Evolutionary conservation across 805 yeast genomes (phyloP).

Genomic region (Lachancea thermotolerans): DNA sequence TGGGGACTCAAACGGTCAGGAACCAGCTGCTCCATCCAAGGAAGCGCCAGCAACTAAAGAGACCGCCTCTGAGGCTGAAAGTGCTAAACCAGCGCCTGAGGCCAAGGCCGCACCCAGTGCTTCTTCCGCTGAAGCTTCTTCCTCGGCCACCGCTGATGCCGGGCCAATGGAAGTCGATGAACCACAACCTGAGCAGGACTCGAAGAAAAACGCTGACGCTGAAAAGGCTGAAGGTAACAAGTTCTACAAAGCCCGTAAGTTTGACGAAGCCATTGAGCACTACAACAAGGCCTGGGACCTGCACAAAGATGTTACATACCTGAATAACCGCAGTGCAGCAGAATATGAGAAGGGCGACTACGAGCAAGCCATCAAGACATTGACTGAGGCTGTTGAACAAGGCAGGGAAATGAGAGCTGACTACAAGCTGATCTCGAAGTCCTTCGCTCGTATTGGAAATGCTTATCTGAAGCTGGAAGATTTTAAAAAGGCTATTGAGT

Average conservation of each 20-base stretch:
- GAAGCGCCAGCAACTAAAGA: constrained; percentile 19
- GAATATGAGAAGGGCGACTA: constrained; percentile 93
- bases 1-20: constrained; percentile 27
- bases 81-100: constrained; percentile 19
- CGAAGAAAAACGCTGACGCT: constrained; percentile 51
- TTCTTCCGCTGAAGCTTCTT: no score
- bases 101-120: constrained; percentile 19
- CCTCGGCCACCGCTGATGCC: constrained; percentile 20
- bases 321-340: constrained; percentile 97
- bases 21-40: constrained; percentile 13
- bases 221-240: constrained; percentile 82
- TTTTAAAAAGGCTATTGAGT: constrained; percentile 63
- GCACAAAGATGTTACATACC: constrained; percentile 78
- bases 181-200: constrained; percentile 32
- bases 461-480: constrained; percentile 71
- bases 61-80: constrained; percentile 21
- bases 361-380: constrained; percentile 75
- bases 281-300: constrained; percentile 84
- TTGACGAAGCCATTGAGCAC: constrained; percentile 84
- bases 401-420: constrained; percentile 90
- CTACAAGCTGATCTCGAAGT: constrained; percentile 84
- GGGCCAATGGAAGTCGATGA: constrained; percentile 33
- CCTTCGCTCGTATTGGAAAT: constrained; percentile 88
- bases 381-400: constrained; percentile 76
- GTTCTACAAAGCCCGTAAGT: constrained; percentile 77